These are phyloP conservation scores for Hondaea fermentalgiana DNA, from an alignment of 108 stramenopile species.

Conservation along the genomic window DNA sequence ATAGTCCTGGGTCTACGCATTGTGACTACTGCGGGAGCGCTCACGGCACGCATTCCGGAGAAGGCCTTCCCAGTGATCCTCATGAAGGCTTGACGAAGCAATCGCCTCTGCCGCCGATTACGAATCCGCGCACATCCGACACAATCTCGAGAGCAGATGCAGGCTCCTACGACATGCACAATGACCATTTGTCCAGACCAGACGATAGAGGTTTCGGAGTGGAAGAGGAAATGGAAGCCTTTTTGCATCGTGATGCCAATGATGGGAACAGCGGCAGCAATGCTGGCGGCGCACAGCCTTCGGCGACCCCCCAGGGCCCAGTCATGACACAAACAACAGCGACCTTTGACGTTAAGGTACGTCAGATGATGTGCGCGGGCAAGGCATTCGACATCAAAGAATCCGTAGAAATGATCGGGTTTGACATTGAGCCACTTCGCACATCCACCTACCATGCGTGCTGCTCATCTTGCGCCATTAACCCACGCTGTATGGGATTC, in stretches of 20 bases:
- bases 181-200: too few species aligned
- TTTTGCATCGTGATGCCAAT: neutral
- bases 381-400: neutral
- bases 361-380: neutral
- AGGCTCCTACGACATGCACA: too few species aligned
- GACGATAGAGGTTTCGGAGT: neutral
- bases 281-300: neutral
- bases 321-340: neutral
- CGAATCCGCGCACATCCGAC: too few species aligned
- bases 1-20: neutral
- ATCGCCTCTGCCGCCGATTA: too few species aligned
- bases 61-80: neutral
- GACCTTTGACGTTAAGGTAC: neutral
- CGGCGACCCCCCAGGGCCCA: neutral
- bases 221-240: neutral
- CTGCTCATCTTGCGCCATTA: slow-evolving; percentile 8
- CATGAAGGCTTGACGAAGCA: too few species aligned
- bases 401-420: neutral
- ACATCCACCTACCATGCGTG: slow-evolving; percentile 3
- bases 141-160: too few species aligned
- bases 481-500: neutral
- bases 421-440: neutral
- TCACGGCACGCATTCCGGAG: neutral
- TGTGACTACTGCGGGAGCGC: neutral
- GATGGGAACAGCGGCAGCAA: too few species aligned